Conservation (phyloP, 2,329 filamentous ascomycete species). For the Cyphellophora attinorum region DNA sequence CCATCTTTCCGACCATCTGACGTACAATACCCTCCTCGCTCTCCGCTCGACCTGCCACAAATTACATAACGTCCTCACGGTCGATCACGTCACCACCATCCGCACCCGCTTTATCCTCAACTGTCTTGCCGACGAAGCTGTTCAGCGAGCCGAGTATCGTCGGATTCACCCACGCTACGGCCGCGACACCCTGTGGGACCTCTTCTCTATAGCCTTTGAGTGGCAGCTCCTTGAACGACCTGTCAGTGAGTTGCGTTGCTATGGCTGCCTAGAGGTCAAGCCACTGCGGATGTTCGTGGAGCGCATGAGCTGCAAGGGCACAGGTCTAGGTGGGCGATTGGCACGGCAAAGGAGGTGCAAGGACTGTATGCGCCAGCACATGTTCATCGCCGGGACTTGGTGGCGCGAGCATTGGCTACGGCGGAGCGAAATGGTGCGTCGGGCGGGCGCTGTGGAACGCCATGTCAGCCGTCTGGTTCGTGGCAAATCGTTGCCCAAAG, state of each 20-base stretch:
- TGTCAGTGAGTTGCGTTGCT: constrained; percentile 10
- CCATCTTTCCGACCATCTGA: constrained; percentile 4
- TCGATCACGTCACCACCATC: constrained; percentile 7
- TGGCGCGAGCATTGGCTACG: constrained; percentile 15
- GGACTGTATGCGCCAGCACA: constrained; percentile 12
- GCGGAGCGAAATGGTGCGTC: constrained; percentile 7
- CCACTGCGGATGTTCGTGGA: constrained; percentile 13
- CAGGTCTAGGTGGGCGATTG: constrained; percentile 9
- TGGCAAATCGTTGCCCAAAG: constrained; percentile 6
- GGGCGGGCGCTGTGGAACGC: neutral
- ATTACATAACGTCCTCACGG: constrained; percentile 5
- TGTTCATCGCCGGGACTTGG: constrained; percentile 12
- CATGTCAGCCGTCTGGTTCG: constrained; percentile 4
- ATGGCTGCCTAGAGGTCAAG: constrained; percentile 13
- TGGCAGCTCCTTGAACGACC: constrained; percentile 10
- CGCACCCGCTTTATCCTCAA: constrained; percentile 6
- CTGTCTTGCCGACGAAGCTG: constrained; percentile 5
- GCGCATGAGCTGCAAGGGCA: constrained; percentile 14
- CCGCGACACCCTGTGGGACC: neutral
- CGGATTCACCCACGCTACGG: constrained; percentile 5
- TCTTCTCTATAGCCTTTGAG: constrained; percentile 9
- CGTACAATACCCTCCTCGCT: constrained; percentile 13
- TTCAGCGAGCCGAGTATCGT: constrained; percentile 7
- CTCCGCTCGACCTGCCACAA: constrained; percentile 12
- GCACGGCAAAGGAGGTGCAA: constrained; percentile 13